These are phyloP conservation scores for Phialophora expanda DNA, from an alignment of 2,329 filamentous ascomycete species.

Conservation along the genomic window DNA sequence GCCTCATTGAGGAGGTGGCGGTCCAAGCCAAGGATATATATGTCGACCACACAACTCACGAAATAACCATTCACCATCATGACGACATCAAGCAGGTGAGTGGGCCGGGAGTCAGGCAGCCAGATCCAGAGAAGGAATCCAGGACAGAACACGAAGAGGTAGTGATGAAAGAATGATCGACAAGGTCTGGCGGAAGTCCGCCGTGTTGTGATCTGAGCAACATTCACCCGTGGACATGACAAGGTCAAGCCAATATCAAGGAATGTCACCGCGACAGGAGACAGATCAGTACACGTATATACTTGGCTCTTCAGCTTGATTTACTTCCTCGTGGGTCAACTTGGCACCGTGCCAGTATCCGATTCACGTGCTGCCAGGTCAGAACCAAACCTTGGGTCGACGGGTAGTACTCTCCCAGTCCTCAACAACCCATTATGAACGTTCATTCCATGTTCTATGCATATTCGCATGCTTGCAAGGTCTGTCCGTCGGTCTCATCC, in stretches of 20 bases:
- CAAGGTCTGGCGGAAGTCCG: not conserved
- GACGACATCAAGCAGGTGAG: not conserved
- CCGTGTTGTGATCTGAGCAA: not conserved
- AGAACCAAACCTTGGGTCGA: too few species aligned
- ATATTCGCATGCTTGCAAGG: not conserved
- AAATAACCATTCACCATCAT: not conserved
- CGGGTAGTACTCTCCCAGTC: too few species aligned
- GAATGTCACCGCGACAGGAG: not conserved
- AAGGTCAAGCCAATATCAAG: not conserved
- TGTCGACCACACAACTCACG: too few species aligned
- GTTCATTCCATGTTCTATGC: not conserved
- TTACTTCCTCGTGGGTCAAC: too few species aligned
- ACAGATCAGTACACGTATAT: not conserved
- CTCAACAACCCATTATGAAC: too few species aligned
- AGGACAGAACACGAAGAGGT: not conserved
- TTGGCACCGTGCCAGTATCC: too few species aligned
- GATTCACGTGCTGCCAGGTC: too few species aligned
- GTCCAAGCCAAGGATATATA: too few species aligned
- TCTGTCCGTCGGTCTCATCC: slow-evolving; percentile 8
- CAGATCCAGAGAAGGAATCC: not conserved
- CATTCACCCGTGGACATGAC: not conserved
- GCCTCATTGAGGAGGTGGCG: too few species aligned
- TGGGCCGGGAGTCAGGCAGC: not conserved
- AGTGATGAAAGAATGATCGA: not conserved
- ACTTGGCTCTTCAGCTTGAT: too few species aligned